These are phyloP conservation scores for Syzygium aqueum DNA, from an alignment of 345 rosid genomes.

Conservation along the genomic window DNA sequence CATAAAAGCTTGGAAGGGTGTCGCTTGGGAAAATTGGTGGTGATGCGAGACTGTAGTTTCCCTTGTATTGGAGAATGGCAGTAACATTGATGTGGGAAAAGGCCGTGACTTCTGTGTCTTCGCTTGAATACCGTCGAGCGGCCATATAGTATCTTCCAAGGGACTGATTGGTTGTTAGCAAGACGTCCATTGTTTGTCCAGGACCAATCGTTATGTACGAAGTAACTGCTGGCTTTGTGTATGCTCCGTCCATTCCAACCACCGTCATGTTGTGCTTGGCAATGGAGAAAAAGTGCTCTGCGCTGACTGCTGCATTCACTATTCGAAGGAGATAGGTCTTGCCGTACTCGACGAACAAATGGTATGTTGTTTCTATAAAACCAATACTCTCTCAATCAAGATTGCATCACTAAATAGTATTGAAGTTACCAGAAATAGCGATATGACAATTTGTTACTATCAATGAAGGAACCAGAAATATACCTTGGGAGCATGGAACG, in stretches of 20 bases:
- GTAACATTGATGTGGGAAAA: slow-evolving; percentile 3
- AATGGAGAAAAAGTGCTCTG: slow-evolving; percentile 18
- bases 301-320: slow-evolving; percentile 21
- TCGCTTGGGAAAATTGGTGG: neutral
- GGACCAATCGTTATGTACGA: slow-evolving; percentile 10
- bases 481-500: slow-evolving; percentile 6
- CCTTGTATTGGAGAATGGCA: slow-evolving; percentile 7
- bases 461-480: neutral
- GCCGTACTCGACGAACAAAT: slow-evolving; percentile 10
- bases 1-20: neutral
- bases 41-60: neutral
- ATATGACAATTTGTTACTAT: neutral
- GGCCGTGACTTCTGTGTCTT: neutral
- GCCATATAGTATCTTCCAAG: slow-evolving; percentile 9
- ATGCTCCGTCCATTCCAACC: slow-evolving; percentile 25
- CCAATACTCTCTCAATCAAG: neutral
- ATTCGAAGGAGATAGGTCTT: slow-evolving; percentile 26
- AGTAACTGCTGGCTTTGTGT: slow-evolving; percentile 9
- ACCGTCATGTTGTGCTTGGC: slow-evolving; percentile 17
- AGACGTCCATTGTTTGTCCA: slow-evolving; percentile 24
- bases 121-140: neutral
- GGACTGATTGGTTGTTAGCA: slow-evolving; percentile 13
- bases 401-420: neutral
- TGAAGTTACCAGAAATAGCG: neutral
- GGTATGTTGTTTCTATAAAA: slow-evolving; percentile 1